These are phyloP conservation scores for Aphanomyces stellatus DNA, from an alignment of 352 stramenopile genomes.

Conservation along the genomic window DNA sequence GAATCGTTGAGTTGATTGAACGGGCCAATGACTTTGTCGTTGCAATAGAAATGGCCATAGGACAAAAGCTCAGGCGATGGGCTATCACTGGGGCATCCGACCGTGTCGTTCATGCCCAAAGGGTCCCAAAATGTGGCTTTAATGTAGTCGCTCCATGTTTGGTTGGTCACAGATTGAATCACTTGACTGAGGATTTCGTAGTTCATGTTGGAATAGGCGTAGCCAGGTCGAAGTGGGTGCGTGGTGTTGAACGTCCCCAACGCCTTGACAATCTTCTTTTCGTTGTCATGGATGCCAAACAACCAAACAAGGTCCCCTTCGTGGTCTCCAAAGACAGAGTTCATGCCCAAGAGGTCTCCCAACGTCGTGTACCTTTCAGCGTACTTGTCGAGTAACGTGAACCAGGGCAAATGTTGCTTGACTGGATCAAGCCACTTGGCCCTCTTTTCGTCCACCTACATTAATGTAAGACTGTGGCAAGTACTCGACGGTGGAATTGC, in stretches of 20 bases:
- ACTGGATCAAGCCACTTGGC: conserved; percentile 43
- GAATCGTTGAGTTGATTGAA: conserved; percentile 27
- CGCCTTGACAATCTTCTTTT: conserved; percentile 27
- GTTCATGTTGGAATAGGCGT: conserved; percentile 52
- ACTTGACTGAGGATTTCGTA: conserved; percentile 51
- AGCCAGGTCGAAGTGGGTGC: conserved; percentile 34
- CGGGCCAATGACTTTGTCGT: conserved; percentile 33
- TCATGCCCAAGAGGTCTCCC: conserved; percentile 45
- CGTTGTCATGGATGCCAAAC: conserved; percentile 23
- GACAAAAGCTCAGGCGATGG: conserved; percentile 26
- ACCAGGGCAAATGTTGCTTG: conserved; percentile 40
- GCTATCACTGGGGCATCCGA: conserved; percentile 27
- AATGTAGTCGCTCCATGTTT: conserved; percentile 42
- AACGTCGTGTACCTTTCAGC: conserved; percentile 40
- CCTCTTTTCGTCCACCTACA: conserved; percentile 38
- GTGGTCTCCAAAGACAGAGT: conserved; percentile 34
- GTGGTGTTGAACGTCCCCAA: conserved; percentile 31
- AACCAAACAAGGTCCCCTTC: neutral
- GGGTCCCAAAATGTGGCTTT: conserved; percentile 43
- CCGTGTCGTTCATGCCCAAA: conserved; percentile 48
- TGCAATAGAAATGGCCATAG: conserved; percentile 42
- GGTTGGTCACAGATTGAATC: conserved; percentile 37
- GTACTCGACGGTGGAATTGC: neutral
- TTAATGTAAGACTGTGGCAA: neutral
- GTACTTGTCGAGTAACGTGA: conserved; percentile 51